A percentile compares a stretch with the other conserved stretches of the same genome.
Conservation (phyloP, 257 asterid genomes). For the Datura wrightii region DNA sequence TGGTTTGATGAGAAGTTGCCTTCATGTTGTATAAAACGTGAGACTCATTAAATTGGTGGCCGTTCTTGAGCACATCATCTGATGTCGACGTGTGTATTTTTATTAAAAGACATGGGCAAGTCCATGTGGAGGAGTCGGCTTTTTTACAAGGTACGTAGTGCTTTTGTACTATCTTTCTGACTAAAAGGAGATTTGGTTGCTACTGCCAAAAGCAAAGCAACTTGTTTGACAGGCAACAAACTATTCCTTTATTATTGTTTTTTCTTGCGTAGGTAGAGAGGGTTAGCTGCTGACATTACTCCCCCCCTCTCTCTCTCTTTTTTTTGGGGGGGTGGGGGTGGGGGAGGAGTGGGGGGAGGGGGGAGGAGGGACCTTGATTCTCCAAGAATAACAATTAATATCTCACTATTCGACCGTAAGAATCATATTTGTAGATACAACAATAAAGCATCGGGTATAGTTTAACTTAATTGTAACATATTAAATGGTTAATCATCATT, state of each 20-base stretch:
- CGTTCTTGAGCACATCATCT: background rate
- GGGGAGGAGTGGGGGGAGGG: background rate
- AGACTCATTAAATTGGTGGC: slow-evolving; percentile 20
- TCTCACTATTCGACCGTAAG: background rate
- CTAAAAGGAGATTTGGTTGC: slow-evolving; percentile 9
- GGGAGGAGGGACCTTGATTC: too few relatives aligned
- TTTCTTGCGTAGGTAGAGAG: background rate
- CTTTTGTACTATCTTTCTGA: slow-evolving; percentile 25
- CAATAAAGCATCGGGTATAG: background rate
- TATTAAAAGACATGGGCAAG: slow-evolving; percentile 14
- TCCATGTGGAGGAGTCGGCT: slow-evolving; percentile 26
- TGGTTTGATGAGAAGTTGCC: slow-evolving; percentile 1
- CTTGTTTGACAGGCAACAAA: slow-evolving; percentile 13
- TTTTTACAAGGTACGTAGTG: background rate
- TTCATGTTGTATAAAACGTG: slow-evolving; percentile 25
- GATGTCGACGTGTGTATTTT: background rate
- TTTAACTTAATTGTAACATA: too few relatives aligned
- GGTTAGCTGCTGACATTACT: slow-evolving; percentile 1
- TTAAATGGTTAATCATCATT: too few relatives aligned
- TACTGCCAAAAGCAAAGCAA: slow-evolving; percentile 19
- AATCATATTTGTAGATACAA: background rate
- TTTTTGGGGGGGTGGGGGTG: background rate
- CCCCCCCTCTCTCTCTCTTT: background rate
- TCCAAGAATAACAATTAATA: too few relatives aligned
- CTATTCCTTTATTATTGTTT: background rate